Percentiles rank a stretch among this genome's conserved stretches.
phyloP scores from a whole-genome alignment of 805 yeast species.

The Saturnispora halmiae region DNA sequence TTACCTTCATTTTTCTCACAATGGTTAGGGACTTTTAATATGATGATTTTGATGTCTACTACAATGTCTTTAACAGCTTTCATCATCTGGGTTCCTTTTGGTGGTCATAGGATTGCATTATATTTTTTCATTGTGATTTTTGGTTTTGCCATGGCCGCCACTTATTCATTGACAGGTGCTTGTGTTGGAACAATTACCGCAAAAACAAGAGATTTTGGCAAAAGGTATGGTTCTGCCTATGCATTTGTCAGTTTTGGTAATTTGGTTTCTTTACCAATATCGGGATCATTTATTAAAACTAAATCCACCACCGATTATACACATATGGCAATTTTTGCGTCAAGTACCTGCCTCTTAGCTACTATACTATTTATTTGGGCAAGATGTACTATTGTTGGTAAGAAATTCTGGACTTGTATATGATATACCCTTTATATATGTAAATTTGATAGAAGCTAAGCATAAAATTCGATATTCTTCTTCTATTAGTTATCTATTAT shows the following conservation, averaged over 20 bases:
- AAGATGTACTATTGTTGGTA: conserved; percentile 38
- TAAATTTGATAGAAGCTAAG: not conserved
- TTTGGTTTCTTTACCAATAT: conserved; percentile 39
- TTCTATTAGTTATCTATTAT: not conserved
- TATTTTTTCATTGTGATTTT: conserved; percentile 44
- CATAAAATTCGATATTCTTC: conserved; percentile 27
- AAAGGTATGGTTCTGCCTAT: conserved; percentile 58
- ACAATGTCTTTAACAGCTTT: conserved; percentile 38
- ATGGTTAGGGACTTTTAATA: conserved; percentile 42
- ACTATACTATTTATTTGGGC: conserved; percentile 35
- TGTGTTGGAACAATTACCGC: conserved; percentile 51
- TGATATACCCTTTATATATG: conserved; percentile 20
- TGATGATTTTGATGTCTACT: conserved; percentile 40
- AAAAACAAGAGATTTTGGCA: conserved; percentile 50
- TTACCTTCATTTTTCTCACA: conserved; percentile 29
- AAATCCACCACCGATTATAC: conserved; percentile 29
- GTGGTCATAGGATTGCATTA: conserved; percentile 32
- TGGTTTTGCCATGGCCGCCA: conserved; percentile 52
- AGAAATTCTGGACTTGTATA: conserved; percentile 21
- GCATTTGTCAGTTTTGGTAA: conserved; percentile 45
- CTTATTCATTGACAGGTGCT: conserved; percentile 54
- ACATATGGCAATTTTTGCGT: conserved; percentile 28
- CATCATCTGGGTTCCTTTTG: conserved; percentile 59
- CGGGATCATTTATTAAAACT: conserved; percentile 31
- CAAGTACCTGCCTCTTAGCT: conserved; percentile 21